Percentiles rank a stretch among this genome's conserved stretches.
These are phyloP conservation scores for Pseudoscleropodium purum DNA, from an alignment of 225 moss, liverwort and hornwort species.

Conservation along the genomic window DNA sequence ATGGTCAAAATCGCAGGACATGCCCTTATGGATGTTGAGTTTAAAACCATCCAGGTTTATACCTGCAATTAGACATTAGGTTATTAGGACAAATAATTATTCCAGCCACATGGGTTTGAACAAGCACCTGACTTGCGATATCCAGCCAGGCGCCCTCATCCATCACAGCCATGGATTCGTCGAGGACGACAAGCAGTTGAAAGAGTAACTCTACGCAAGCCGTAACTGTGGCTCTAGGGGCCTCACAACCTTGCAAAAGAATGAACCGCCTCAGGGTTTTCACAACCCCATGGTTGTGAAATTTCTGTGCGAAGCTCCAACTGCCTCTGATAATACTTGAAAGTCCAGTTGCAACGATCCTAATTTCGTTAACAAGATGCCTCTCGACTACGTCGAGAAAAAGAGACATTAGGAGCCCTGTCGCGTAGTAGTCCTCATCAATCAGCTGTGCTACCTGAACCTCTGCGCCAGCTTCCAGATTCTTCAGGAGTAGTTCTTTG, in stretches of 20 bases:
- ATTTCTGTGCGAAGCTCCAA: slow-evolving; percentile 28
- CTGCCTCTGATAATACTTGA: slow-evolving; percentile 33
- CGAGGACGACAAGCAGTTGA: slow-evolving; percentile 36
- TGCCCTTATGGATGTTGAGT: neutral
- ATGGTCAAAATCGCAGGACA: neutral
- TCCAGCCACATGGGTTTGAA: neutral
- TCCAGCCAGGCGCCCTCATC: slow-evolving; percentile 57
- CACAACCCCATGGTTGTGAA: slow-evolving; percentile 37
- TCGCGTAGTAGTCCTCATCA: slow-evolving; percentile 36
- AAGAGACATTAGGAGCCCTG: slow-evolving; percentile 35
- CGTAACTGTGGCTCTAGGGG: slow-evolving; percentile 20
- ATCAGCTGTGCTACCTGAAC: slow-evolving; percentile 28
- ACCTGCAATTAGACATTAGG: neutral
- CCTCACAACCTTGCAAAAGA: slow-evolving; percentile 26
- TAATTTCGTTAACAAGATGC: slow-evolving; percentile 41
- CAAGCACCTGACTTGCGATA: slow-evolving; percentile 52
- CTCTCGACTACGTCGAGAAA: slow-evolving; percentile 45
- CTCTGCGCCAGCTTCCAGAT: slow-evolving; percentile 25
- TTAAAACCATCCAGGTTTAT: neutral
- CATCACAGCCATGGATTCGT: slow-evolving; percentile 21
- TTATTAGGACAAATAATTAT: neutral
- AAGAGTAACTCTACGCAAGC: slow-evolving; percentile 64
- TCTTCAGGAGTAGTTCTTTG: slow-evolving; percentile 34
- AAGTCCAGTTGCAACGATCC: slow-evolving; percentile 36
- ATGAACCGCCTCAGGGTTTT: slow-evolving; percentile 52